These are phyloP conservation scores for Coemansia sp. DNA, from an alignment of 192 early-diverging fungal species.

Conservation along the genomic window DNA sequence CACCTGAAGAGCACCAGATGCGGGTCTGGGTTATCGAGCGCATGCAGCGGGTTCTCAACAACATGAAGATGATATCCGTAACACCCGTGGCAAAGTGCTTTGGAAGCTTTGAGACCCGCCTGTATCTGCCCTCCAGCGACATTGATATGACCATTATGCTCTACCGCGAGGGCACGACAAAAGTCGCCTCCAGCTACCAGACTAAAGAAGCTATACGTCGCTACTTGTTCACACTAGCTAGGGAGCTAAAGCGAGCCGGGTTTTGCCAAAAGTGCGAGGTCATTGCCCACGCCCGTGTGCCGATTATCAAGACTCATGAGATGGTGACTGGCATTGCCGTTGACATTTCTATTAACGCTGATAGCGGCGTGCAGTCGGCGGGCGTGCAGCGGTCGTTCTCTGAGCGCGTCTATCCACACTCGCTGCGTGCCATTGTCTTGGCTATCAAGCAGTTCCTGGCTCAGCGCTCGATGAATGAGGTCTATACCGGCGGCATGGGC, in stretches of 20 bases:
- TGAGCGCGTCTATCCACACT: conserved; percentile 56
- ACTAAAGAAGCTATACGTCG: conserved; percentile 23
- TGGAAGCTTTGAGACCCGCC: conserved; percentile 85
- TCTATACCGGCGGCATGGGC: conserved; percentile 86
- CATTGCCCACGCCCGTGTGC: conserved; percentile 76
- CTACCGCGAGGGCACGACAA: conserved; percentile 14
- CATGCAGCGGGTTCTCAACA: conserved; percentile 53
- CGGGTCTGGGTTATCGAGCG: conserved; percentile 70
- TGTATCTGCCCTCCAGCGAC: conserved; percentile 89
- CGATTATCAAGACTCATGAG: conserved; percentile 89
- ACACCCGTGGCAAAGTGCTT: conserved; percentile 59
- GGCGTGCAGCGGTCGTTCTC: conserved; percentile 61
- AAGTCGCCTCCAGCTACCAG: conserved; percentile 19
- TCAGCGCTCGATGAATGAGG: conserved; percentile 78
- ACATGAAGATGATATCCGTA: conserved; percentile 39
- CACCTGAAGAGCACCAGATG: conserved; percentile 75
- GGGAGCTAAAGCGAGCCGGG: conserved; percentile 46
- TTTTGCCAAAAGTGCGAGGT: conserved; percentile 58
- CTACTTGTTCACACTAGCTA: conserved; percentile 54
- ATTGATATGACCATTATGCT: conserved; percentile 60
- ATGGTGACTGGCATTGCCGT: conserved; percentile 68
- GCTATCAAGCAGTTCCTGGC: conserved; percentile 86
- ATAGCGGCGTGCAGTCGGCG: conserved; percentile 65
- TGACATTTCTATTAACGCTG: conserved; percentile 86
- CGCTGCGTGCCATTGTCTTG: conserved; percentile 70